Conservation (phyloP, 129 eudicot genomes). For the Lactuca saligna region DNA sequence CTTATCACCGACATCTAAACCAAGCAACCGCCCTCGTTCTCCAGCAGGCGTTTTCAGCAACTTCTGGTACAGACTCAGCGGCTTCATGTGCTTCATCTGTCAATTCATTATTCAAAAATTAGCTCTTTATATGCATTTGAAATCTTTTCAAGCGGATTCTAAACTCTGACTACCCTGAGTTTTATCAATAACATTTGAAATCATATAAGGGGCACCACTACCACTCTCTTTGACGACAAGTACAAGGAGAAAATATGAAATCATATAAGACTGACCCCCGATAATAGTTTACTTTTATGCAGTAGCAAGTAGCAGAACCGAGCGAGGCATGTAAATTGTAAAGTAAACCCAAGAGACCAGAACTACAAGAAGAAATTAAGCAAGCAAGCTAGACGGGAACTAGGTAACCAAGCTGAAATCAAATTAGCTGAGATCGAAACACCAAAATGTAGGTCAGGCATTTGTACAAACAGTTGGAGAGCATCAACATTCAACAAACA, state of each 20-base stretch:
- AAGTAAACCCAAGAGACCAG: background rate
- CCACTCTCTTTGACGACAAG: no score
- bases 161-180: background rate
- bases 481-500: conserved; percentile 9
- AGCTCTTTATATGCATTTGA: background rate
- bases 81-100: conserved; percentile 83
- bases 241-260: no score
- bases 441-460: conserved; percentile 10
- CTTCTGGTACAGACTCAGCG: conserved; percentile 55
- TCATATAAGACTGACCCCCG: no score
- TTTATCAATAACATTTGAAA: no score
- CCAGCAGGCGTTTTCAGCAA: conserved; percentile 45
- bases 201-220: no score
- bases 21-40: conserved; percentile 64
- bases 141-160: background rate
- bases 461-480: conserved; percentile 36
- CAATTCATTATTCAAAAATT: conserved; percentile 7
- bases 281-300: no score
- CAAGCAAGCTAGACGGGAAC: background rate
- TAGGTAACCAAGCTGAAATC: conserved; percentile 1
- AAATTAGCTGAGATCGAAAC: background rate
- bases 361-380: background rate
- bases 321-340: no score
- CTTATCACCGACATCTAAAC: conserved; percentile 90
- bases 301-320: no score